Base-by-base conservation (phyloP, 768 basidiomycete species). In the Russula brevipes region DNA sequence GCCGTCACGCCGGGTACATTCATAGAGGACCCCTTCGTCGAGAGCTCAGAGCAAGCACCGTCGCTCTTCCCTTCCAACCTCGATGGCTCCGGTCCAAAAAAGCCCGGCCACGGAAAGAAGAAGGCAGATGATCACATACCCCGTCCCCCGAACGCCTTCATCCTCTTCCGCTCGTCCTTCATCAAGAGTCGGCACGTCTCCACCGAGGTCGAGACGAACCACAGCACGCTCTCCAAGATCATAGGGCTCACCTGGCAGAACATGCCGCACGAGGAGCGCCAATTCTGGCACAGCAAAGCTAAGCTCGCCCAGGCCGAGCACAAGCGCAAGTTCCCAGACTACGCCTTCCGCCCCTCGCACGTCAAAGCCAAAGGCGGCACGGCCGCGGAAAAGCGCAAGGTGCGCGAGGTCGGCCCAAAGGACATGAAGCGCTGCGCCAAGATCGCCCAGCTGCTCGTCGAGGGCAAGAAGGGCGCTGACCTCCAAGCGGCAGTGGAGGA, bases 111-210 rank as follows among this genome's bases (percentile, higher is more conserved):
- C 69, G 77, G 80, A 52, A 87, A 84, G 78, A 87, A 88, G 75
- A 87, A 86, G 71, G 81, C 83, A 14, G 82, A 84, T 33, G 82
- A 87, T 66, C 87, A 91, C 72, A 88, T 92, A 66, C 89, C 89
- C 17, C 87, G 89, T 47, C 89, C 89, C 1, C 88, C 89, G 2
- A 91, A 92, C 70, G 90, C 89, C 31, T 92, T 92, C 76, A 92
- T 91, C 71, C 81, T 92, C 69, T 92, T 91, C 79, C 86, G 89
- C 65, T 88, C 88, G 0, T 85, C 86, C 0, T 91, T 91, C 74
- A 88, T 91, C 73, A 88, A 88, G 76, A 81, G 78, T 68, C 85
- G 88, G 69, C 87, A 87, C 68, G 88, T 91, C 66, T 85, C 88
- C 9, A 82, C 86, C 8, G 84, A 81, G 56, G 85, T 91, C 63